These are phyloP conservation scores for Helminthosporium solani DNA, from an alignment of 2,329 filamentous ascomycete genomes.

Conservation along the genomic window DNA sequence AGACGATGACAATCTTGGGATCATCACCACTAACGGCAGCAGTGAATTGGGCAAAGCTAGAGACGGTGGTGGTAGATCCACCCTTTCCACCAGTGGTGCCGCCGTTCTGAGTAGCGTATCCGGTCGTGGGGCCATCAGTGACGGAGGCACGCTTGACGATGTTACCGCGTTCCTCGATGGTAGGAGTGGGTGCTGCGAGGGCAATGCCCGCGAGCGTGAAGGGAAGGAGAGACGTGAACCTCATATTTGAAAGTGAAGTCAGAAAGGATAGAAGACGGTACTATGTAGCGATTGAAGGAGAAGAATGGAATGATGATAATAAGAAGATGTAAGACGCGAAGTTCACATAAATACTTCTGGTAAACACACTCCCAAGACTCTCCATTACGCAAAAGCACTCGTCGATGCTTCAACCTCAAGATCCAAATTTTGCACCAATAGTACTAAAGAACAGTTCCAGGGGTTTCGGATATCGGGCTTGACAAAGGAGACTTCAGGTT, in stretches of 20 bases:
- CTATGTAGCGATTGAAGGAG: constrained; percentile 7
- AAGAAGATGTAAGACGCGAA: constrained; percentile 1
- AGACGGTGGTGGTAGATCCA: constrained; percentile 38
- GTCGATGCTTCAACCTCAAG: background rate
- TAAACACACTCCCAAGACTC: background rate
- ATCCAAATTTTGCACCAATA: background rate
- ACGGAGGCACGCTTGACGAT: constrained; percentile 31
- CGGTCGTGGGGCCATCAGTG: constrained; percentile 30
- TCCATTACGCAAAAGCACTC: background rate
- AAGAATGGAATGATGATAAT: constrained; percentile 4
- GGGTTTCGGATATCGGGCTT: background rate
- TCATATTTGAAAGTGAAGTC: constrained; percentile 25
- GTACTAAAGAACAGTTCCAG: background rate
- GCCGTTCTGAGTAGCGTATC: constrained; percentile 38
- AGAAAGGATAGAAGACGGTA: constrained; percentile 15
- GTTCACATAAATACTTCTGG: constrained; percentile 3
- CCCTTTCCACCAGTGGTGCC: constrained; percentile 44
- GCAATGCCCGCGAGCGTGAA: constrained; percentile 33
- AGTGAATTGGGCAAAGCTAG: constrained; percentile 43
- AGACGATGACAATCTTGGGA: constrained; percentile 50
- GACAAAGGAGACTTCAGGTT: background rate
- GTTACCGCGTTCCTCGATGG: constrained; percentile 13
- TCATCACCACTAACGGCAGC: constrained; percentile 48
- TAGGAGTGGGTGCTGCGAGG: constrained; percentile 37
- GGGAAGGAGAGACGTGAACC: constrained; percentile 31